Evolutionary conservation across 176 grass and related monocot species (phyloP), one percentile per base, ranked within the genome.

Genomic region (Musa beccarii): DNA sequence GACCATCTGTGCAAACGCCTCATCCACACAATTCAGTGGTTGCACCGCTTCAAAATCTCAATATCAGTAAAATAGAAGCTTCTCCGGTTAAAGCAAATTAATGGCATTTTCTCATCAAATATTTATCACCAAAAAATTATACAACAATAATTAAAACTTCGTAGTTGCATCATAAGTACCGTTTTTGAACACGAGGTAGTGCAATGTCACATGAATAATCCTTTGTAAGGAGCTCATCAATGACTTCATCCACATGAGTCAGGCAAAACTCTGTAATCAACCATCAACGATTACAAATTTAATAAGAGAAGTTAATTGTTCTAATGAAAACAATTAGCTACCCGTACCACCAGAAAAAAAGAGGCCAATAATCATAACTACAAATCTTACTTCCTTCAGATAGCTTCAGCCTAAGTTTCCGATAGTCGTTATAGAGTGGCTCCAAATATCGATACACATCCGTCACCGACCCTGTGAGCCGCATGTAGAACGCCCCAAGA

Each of bases 361-460:
- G 53, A 24, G 49, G 22, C 2, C 50, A 54, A 54, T 17, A 13
- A 53, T 52, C 12, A 52, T 75, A 75, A 53, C 2, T 15, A 8
- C 8, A 24, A 28, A 9, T 68, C 86, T 76, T 96, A 96, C 88
- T 78, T 77, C 90, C 95, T 28, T 98, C 90, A 19, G 72, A 78
- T 11, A 88, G 84, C 78, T 98, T 98, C 52, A 66, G 80, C 53
- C 95, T 80, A 65, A 98, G 84, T 72, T 97, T 97, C 49, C 93
- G 81, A 75, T 93, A 97, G 72, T 97, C 93, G 19, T 98, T 98
- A 74, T 98, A 98, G 29, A 98, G 88, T 0, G 95, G 95, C 62
- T 98, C 95, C 0, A 98, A 84, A 53, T 98, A 98, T 72, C 91
- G 93, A 84, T 97, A 97, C 51, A 97, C 93, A 70, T 93, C 93